A percentile compares a stretch with the other conserved stretches of the same genome.
These are phyloP conservation scores for Schizosaccharomyces versatilis DNA, from an alignment of 1,139 yeast species.

Conservation along the genomic window DNA sequence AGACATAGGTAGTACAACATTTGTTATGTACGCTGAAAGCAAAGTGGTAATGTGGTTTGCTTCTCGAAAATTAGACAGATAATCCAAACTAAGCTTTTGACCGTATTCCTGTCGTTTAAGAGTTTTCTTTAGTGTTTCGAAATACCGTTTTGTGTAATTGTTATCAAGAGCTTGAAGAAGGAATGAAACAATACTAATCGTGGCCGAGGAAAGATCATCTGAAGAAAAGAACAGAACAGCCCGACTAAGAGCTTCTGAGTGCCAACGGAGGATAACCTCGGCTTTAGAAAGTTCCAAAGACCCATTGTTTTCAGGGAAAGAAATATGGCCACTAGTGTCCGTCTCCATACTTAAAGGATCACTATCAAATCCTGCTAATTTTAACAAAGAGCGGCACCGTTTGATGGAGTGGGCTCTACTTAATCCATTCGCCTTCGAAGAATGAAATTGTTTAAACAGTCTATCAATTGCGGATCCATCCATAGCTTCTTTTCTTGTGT, in stretches of 20 bases:
- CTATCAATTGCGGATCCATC: no score
- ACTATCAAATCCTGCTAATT: slow-evolving; percentile 18
- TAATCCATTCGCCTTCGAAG: no score
- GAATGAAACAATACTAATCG: not conserved
- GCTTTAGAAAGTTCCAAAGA: slow-evolving; percentile 21
- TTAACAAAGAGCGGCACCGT: not conserved
- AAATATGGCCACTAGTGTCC: slow-evolving; percentile 14
- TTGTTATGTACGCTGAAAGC: not conserved
- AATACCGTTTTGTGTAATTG: not conserved
- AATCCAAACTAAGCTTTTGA: not conserved
- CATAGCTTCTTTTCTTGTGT: no score
- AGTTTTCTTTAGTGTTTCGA: not conserved
- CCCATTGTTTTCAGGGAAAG: slow-evolving; percentile 8
- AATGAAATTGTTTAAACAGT: no score
- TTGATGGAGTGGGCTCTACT: no score
- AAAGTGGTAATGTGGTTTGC: not conserved
- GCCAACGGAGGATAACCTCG: slow-evolving; percentile 43
- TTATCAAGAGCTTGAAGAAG: not conserved
- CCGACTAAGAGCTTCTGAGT: slow-evolving; percentile 64
- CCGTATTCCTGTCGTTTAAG: not conserved
- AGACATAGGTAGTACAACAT: not conserved
- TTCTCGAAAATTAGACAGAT: not conserved
- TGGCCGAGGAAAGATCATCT: not conserved
- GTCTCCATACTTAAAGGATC: slow-evolving; percentile 19
- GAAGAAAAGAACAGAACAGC: slow-evolving; percentile 48